Percentiles rank a stretch among this genome's conserved stretches.
Evolutionary conservation across 2,329 filamentous ascomycete genomes (phyloP).

Genomic region (Biscogniauxia mediterranea): DNA sequence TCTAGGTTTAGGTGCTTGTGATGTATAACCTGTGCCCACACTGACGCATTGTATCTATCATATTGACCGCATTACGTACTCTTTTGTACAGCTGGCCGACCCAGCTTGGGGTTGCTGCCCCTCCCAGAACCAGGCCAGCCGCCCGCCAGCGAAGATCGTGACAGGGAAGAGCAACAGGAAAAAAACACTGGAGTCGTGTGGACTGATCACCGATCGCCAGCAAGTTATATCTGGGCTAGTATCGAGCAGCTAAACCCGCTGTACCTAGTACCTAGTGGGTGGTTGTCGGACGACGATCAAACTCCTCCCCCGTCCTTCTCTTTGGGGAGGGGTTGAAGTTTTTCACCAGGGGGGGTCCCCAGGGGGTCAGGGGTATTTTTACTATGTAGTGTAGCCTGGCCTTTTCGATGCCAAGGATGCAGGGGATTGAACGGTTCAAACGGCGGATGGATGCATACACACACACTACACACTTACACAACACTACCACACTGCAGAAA

Average conservation of each 20-base stretch:
- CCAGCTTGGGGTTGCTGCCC: not conserved
- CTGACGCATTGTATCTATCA: not conserved
- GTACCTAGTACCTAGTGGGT: not conserved
- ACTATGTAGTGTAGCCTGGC: not conserved
- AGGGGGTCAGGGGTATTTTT: no score
- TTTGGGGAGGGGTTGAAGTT: not conserved
- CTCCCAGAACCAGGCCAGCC: not conserved
- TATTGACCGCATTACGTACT: not conserved
- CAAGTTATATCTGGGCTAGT: not conserved
- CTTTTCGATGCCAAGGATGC: not conserved
- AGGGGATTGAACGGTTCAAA: not conserved
- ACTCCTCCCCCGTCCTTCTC: not conserved
- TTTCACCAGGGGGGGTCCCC: not conserved
- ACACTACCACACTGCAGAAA: no score
- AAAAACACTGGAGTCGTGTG: not conserved
- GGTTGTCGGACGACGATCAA: not conserved
- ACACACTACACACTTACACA: not conserved
- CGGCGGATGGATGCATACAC: not conserved
- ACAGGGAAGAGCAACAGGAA: not conserved
- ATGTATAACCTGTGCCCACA: not conserved
- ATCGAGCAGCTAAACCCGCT: not conserved
- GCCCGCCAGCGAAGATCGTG: not conserved
- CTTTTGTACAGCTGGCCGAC: not conserved
- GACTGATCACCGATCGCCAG: not conserved
- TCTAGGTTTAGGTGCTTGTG: not conserved